A percentile compares a stretch with the other conserved stretches of the same genome.
phyloP scores from a whole-genome alignment of 2,329 filamentous ascomycete species.

The Xylariaceae sp. region DNA sequence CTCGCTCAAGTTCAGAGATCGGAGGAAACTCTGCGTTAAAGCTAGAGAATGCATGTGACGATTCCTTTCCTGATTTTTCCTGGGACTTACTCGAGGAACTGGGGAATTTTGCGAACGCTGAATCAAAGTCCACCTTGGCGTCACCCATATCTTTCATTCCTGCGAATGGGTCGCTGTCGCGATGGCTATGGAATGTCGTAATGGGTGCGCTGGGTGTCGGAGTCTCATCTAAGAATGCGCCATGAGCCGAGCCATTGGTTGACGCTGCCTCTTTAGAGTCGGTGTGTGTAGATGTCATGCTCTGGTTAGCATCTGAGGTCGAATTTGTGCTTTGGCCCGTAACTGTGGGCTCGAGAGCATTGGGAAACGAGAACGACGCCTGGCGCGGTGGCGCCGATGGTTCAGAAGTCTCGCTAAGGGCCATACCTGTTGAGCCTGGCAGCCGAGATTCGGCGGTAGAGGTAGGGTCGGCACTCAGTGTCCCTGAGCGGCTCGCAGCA shows the following conservation, averaged over 20 bases:
- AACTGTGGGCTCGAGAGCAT: conserved; percentile 37
- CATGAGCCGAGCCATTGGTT: conserved; percentile 42
- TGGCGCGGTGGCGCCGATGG: conserved; percentile 74
- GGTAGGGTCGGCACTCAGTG: conserved; percentile 55
- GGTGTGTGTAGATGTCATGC: conserved; percentile 26
- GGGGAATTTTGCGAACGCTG: conserved; percentile 74
- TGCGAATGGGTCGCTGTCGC: conserved; percentile 48
- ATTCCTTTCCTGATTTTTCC: conserved; percentile 40
- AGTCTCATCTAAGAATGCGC: conserved; percentile 49
- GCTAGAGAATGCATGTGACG: conserved; percentile 44
- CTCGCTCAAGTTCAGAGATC: conserved; percentile 77
- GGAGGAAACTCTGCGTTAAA: conserved; percentile 85
- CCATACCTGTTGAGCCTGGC: conserved; percentile 71
- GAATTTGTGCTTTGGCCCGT: conserved; percentile 34
- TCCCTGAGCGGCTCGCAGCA: conserved; percentile 59
- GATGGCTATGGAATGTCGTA: conserved; percentile 29
- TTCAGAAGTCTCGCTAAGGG: conserved; percentile 62
- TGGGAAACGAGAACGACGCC: conserved; percentile 64
- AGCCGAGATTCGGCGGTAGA: conserved; percentile 70
- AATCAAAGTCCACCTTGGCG: conserved; percentile 78
- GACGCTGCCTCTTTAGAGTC: conserved; percentile 27
- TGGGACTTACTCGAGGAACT: conserved; percentile 47
- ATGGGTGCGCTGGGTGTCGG: conserved; percentile 27
- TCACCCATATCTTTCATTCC: conserved; percentile 50
- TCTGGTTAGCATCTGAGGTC: conserved; percentile 32